Percentiles rank a stretch among this genome's conserved stretches.
These are phyloP conservation scores for Phytophthora chlamydospora DNA, from an alignment of 352 stramenopile genomes.

Conservation along the genomic window DNA sequence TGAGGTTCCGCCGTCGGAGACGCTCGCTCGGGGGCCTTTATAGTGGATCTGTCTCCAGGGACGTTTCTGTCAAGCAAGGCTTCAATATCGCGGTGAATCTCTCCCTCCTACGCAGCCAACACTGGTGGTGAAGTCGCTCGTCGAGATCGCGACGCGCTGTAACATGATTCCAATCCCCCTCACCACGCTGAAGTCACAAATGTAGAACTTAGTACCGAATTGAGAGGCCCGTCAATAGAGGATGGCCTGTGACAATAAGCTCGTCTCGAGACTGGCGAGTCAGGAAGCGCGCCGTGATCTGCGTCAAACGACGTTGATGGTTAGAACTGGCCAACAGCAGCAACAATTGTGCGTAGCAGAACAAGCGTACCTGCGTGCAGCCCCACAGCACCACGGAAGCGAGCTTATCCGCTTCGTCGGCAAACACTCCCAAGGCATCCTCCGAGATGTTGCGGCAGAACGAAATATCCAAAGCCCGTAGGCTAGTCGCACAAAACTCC, in stretches of 20 bases:
- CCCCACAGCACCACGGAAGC: slow-evolving; percentile 67
- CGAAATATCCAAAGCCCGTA: slow-evolving; percentile 71
- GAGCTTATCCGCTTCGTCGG: slow-evolving; percentile 52
- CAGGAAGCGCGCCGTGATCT: slow-evolving; percentile 79
- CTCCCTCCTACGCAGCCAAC: no score
- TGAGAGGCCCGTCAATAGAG: slow-evolving; percentile 73
- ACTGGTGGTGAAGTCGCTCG: no score
- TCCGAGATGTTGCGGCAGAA: slow-evolving; percentile 79
- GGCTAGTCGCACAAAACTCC: slow-evolving; percentile 48
- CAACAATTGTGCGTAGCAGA: no score
- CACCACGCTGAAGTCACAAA: no score
- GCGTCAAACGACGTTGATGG: neutral
- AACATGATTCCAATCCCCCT: no score
- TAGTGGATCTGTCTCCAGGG: no score
- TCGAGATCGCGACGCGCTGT: no score
- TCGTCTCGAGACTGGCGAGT: slow-evolving; percentile 71
- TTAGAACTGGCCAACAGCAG: neutral
- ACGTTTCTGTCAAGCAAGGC: no score
- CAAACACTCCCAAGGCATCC: slow-evolving; percentile 69
- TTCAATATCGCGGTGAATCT: no score
- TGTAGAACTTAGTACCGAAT: slow-evolving; percentile 54
- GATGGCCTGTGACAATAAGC: slow-evolving; percentile 68
- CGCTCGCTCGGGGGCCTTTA: no score
- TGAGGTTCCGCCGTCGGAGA: no score
- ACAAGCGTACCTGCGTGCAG: slow-evolving; percentile 65